Evolutionary conservation across 108 stramenopile species (phyloP).

Genomic region (Nitzschia inconspicua): DNA sequence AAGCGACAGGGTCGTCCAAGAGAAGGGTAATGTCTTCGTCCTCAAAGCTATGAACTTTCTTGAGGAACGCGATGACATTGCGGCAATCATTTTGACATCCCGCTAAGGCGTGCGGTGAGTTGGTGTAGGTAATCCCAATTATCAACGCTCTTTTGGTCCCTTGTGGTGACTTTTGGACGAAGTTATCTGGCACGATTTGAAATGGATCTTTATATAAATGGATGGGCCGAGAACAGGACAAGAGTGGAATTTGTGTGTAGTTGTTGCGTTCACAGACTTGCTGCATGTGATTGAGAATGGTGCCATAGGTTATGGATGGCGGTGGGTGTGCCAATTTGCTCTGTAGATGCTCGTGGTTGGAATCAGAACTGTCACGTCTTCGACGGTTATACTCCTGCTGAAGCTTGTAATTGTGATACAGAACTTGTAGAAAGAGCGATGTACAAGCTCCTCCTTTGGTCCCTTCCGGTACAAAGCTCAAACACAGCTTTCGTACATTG

Average conservation of each 20-base stretch:
- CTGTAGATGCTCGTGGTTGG: conserved; percentile 30
- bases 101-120: conserved; percentile 31
- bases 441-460: conserved; percentile 76
- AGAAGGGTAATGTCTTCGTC: conserved; percentile 54
- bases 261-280: conserved; percentile 11
- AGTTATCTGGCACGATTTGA: conserved; percentile 35
- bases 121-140: conserved; percentile 83
- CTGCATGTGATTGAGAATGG: conserved; percentile 55
- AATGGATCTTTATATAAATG: conserved; percentile 47
- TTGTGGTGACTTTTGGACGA: too few species aligned
- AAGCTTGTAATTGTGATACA: too few species aligned
- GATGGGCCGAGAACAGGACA: conserved; percentile 43
- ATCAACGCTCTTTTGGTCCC: conserved; percentile 57
- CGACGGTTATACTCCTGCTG: too few species aligned
- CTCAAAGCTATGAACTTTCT: conserved; percentile 60
- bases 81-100: conserved; percentile 85
- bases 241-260: conserved; percentile 47
- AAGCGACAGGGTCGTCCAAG: conserved; percentile 65
- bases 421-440: conserved; percentile 54
- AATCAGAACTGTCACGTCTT: too few species aligned
- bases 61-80: conserved; percentile 79
- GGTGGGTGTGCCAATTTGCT: conserved; percentile 28
- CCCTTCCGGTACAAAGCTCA: conserved; percentile 56
- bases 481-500: conserved; percentile 41
- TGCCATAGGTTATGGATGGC: conserved; percentile 68